A percentile compares a stretch with the other conserved stretches of the same genome.
phyloP scores from a whole-genome alignment of 345 rosid species.

The Sisymbrium altissimum region DNA sequence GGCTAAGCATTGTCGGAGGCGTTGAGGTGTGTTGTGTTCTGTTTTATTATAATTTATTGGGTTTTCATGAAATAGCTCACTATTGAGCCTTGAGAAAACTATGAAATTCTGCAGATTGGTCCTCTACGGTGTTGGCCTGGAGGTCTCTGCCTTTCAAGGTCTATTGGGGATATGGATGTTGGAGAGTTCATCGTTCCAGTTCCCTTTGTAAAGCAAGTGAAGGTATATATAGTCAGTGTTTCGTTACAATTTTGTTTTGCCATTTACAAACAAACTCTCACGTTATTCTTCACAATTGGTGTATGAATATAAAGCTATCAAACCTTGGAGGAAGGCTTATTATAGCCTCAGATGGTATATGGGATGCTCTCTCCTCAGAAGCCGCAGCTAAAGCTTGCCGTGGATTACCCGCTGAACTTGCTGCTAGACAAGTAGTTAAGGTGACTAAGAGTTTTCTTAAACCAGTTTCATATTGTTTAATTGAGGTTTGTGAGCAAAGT shows the following conservation, averaged over 20 bases:
- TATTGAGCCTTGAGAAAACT: background rate
- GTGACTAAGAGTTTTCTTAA: slow-evolving; percentile 32
- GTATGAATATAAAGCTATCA: slow-evolving; percentile 49
- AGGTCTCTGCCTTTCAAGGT: slow-evolving; percentile 89
- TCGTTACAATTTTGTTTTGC: background rate
- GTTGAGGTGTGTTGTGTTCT: slow-evolving; percentile 48
- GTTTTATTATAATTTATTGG: background rate
- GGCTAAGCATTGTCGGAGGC: slow-evolving; percentile 85
- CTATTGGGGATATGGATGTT: slow-evolving; percentile 92
- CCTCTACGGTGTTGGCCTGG: slow-evolving; percentile 97
- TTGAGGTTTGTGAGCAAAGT: background rate
- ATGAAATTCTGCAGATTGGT: slow-evolving; percentile 50
- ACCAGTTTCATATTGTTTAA: background rate
- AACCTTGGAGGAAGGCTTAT: slow-evolving; percentile 85
- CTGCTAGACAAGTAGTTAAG: slow-evolving; percentile 90
- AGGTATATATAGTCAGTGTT: slow-evolving; percentile 40
- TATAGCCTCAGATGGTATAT: slow-evolving; percentile 90
- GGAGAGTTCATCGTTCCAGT: slow-evolving; percentile 93
- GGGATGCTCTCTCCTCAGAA: slow-evolving; percentile 87
- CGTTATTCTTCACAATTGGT: background rate
- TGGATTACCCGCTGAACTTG: slow-evolving; percentile 85
- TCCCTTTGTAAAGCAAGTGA: slow-evolving; percentile 90
- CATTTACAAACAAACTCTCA: slow-evolving; percentile 1
- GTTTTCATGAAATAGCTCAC: background rate
- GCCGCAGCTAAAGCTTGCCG: slow-evolving; percentile 68